A percentile compares a stretch with the other conserved stretches of the same genome.
Evolutionary conservation across 305 asterid species (phyloP).

Genomic region (Andrographis paniculata): DNA sequence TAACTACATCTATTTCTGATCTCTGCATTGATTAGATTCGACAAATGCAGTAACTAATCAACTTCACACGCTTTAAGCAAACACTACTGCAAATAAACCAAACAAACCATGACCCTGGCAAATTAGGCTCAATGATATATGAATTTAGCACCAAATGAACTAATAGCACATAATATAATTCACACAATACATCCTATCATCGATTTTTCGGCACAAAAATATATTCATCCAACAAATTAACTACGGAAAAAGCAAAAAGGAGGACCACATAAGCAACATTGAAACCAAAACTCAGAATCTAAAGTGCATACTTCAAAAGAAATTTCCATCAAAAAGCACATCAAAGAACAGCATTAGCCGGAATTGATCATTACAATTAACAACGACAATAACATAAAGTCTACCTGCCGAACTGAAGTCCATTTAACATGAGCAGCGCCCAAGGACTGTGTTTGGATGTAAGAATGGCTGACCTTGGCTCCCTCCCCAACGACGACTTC

Average conservation of each 20-base stretch:
- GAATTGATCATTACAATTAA: not conserved
- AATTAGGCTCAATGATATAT: too few species aligned
- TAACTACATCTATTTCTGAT: too few species aligned
- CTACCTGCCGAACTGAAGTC: constrained; percentile 81
- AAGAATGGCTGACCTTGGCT: constrained; percentile 76
- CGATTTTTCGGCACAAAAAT: too few species aligned
- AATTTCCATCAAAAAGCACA: constrained; percentile 2
- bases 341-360: not conserved
- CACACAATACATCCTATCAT: too few species aligned
- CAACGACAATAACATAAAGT: constrained; percentile 8
- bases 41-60: not conserved
- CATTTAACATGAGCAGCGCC: constrained; percentile 91
- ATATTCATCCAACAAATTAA: too few species aligned
- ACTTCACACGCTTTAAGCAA: not conserved
- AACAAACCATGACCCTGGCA: not conserved
- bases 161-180: too few species aligned
- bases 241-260: too few species aligned
- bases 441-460: constrained; percentile 69
- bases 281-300: too few species aligned
- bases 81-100: not conserved
- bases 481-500: constrained; percentile 68
- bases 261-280: too few species aligned
- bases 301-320: too few species aligned
- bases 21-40: too few species aligned
- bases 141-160: too few species aligned